A percentile compares a stretch with the other conserved stretches of the same genome.
Conservation (phyloP, 1,139 yeast genomes). For the Keqinozyma sinolaborantium region DNA sequence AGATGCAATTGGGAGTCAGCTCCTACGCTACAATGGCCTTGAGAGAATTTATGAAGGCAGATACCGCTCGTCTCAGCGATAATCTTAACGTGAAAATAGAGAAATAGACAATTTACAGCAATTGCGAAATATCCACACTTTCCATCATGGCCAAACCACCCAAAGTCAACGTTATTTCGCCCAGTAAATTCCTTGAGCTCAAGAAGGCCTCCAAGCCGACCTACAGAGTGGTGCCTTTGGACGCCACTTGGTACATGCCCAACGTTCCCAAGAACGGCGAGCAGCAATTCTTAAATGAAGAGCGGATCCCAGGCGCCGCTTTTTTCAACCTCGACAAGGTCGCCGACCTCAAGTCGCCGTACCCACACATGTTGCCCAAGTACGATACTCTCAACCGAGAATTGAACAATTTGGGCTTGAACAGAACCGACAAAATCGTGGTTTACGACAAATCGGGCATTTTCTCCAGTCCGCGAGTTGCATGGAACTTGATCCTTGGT, state of each 20-base stretch:
- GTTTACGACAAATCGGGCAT: conserved; percentile 83
- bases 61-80: conserved; percentile 56
- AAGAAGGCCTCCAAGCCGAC: conserved; percentile 8
- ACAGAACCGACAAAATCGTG: conserved; percentile 57
- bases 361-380: conserved; percentile 89
- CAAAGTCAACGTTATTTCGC: conserved; percentile 9
- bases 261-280: conserved; percentile 58
- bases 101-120: neutral
- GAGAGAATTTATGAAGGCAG: conserved; percentile 84
- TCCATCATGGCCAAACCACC: conserved; percentile 4
- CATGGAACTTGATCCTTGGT: conserved; percentile 80
- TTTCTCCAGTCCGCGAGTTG: conserved; percentile 86
- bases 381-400: conserved; percentile 49
- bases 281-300: conserved; percentile 51
- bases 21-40: conserved; percentile 98
- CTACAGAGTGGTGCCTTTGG: conserved; percentile 61
- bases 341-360: conserved; percentile 53
- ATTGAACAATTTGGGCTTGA: conserved; percentile 47
- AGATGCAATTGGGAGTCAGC: conserved; percentile 77
- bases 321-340: conserved; percentile 79
- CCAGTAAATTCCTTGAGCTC: conserved; percentile 6
- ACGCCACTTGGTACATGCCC: conserved; percentile 93
- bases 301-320: conserved; percentile 63
- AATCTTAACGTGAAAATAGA: conserved; percentile 11
- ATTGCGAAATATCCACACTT: too few species aligned